Evolutionary conservation across 306 rosid genomes (phyloP).

Genomic region (Lupinus albus): DNA sequence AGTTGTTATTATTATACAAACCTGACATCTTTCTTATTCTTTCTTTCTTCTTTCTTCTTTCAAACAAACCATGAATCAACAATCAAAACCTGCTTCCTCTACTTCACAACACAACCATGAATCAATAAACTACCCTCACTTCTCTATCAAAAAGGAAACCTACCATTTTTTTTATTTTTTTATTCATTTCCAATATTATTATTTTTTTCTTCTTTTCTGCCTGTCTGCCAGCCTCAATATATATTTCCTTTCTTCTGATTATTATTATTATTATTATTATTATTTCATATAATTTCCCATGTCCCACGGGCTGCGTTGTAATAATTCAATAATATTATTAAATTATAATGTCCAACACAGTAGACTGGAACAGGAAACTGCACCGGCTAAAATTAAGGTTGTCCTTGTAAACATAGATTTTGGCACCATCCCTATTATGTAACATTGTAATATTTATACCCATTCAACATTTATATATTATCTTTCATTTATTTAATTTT

Average conservation of each 20-base stretch:
- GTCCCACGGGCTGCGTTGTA: conserved; percentile 33
- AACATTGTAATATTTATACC: too few species aligned
- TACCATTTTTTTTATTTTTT: conserved; percentile 47
- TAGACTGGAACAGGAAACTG: conserved; percentile 29
- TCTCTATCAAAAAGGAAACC: conserved; percentile 46
- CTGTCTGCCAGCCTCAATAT: not conserved
- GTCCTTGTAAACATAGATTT: conserved; percentile 44
- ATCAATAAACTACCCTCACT: conserved; percentile 50
- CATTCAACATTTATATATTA: too few species aligned
- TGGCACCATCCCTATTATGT: too few species aligned
- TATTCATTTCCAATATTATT: too few species aligned
- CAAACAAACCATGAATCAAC: conserved; percentile 49
- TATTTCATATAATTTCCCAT: conserved; percentile 21
- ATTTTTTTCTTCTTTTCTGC: conserved; percentile 29
- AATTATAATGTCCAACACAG: conserved; percentile 33
- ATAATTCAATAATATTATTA: not conserved
- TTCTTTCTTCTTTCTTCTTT: conserved; percentile 41
- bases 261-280: not conserved
- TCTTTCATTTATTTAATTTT: too few species aligned
- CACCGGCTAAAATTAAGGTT: conserved; percentile 35
- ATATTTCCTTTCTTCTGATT: not conserved
- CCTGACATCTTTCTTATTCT: conserved; percentile 83
- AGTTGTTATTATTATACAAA: conserved; percentile 86
- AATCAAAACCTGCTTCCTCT: conserved; percentile 25
- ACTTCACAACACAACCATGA: conserved; percentile 48